Evolutionary conservation across 495 filamentous ascomycete species (phyloP).

Genomic region (Penicillium manginii): DNA sequence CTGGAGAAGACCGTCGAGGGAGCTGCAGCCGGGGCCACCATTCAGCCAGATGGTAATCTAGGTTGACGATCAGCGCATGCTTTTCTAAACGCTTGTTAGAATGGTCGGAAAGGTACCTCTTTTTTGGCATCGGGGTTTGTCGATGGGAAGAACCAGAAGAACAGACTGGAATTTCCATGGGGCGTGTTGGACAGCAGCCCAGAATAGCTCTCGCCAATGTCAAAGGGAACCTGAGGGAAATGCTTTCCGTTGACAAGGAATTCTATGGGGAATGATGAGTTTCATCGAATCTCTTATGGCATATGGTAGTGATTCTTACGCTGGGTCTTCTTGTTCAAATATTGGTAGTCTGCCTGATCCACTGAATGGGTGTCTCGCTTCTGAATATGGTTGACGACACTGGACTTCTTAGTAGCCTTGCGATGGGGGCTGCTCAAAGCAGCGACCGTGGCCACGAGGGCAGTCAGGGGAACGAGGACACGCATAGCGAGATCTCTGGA

Average conservation of each 20-base stretch:
- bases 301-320: conserved; percentile 7
- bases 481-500: conserved; percentile 7
- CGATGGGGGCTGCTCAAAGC: conserved; percentile 25
- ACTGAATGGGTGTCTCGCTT: conserved; percentile 7
- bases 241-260: conserved; percentile 68
- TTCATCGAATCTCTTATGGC: no score
- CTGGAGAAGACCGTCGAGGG: conserved; percentile 69
- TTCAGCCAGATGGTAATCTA: conserved; percentile 74
- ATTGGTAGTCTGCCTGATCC: conserved; percentile 11
- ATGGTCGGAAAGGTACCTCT: conserved; percentile 51
- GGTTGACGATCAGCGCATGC: conserved; percentile 10
- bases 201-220: conserved; percentile 77
- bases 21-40: conserved; percentile 72
- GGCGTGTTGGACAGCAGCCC: conserved; percentile 72
- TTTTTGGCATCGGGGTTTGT: conserved; percentile 56
- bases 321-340: conserved; percentile 20
- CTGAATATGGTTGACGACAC: not conserved
- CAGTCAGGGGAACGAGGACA: conserved; percentile 7
- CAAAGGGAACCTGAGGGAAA: conserved; percentile 74
- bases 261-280: conserved; percentile 26
- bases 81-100: conserved; percentile 8
- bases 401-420: conserved; percentile 15
- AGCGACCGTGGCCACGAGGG: conserved; percentile 10
- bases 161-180: conserved; percentile 57
- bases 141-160: conserved; percentile 79